phyloP scores from a whole-genome alignment of 192 early-diverging fungal genomes.

The Podila horticola region DNA sequence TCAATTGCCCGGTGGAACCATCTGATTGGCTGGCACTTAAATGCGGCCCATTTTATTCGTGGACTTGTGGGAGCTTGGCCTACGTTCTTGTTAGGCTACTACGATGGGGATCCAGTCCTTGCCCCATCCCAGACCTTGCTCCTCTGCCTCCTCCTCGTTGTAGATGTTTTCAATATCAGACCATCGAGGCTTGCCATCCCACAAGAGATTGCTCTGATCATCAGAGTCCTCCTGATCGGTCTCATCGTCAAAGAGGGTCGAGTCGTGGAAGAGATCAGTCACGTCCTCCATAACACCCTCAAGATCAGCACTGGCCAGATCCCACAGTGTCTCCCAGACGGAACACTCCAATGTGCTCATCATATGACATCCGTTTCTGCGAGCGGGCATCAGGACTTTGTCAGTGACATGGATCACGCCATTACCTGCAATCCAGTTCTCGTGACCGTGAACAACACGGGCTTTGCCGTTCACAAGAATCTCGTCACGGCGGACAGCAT shows the following conservation, averaged over 20 bases:
- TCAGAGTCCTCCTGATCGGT: background rate
- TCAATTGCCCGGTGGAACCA: conserved; percentile 21
- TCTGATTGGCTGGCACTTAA: conserved; percentile 24
- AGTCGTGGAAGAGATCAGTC: conserved; percentile 5
- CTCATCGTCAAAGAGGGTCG: conserved; percentile 14
- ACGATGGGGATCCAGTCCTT: background rate
- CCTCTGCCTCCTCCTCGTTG: background rate
- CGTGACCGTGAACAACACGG: conserved; percentile 10
- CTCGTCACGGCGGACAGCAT: conserved; percentile 5
- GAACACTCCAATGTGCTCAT: conserved; percentile 28
- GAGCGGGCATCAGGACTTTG: conserved; percentile 54
- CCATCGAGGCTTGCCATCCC: background rate
- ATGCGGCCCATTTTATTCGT: background rate
- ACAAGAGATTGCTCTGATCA: background rate
- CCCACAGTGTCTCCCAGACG: conserved; percentile 37
- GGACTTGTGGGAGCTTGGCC: background rate
- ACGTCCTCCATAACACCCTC: conserved; percentile 11
- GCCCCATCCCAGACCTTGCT: background rate
- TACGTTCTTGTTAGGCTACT: background rate
- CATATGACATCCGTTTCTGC: conserved; percentile 23
- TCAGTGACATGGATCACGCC: conserved; percentile 59
- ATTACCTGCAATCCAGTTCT: conserved; percentile 55
- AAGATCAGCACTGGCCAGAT: conserved; percentile 10
- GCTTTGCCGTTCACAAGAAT: conserved; percentile 30
- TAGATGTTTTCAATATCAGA: background rate